A percentile compares a stretch with the other conserved stretches of the same genome.
Conservation (phyloP, 2,329 filamentous ascomycete species). For the Calonectria henricotiae region DNA sequence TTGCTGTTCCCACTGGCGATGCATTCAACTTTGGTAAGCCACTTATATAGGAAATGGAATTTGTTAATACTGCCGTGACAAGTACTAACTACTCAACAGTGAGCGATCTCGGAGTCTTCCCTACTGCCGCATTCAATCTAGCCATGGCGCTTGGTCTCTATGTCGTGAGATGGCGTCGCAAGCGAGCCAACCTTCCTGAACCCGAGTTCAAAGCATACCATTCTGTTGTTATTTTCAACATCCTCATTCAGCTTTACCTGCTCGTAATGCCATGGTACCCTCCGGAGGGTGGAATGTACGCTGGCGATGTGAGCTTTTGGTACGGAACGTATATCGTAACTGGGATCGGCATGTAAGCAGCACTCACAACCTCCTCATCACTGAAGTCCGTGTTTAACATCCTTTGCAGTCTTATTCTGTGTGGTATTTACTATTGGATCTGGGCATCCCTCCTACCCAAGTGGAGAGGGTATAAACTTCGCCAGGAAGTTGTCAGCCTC, state of each 20-base stretch:
- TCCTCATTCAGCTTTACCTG: conserved; percentile 62
- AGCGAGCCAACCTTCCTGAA: conserved; percentile 28
- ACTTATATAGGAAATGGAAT: no score
- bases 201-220: conserved; percentile 34
- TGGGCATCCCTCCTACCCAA: conserved; percentile 29
- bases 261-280: conserved; percentile 80
- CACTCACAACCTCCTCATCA: background rate
- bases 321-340: conserved; percentile 62
- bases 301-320: conserved; percentile 79
- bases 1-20: conserved; percentile 31
- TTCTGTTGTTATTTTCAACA: conserved; percentile 31
- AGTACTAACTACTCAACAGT: conserved; percentile 8
- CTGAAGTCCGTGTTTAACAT: background rate
- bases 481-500: conserved; percentile 26
- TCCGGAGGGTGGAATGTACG: conserved; percentile 69
- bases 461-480: conserved; percentile 27
- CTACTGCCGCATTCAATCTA: conserved; percentile 27
- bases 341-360: conserved; percentile 30
- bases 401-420: conserved; percentile 21
- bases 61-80: background rate
- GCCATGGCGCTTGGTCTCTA: conserved; percentile 32
- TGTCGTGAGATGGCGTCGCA: conserved; percentile 33
- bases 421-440: conserved; percentile 30
- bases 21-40: conserved; percentile 33
- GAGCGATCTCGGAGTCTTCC: conserved; percentile 34